Base-by-base conservation (phyloP, 2,329 filamentous ascomycete genomes). In the Stachybotrys chlorohalonatus region DNA sequence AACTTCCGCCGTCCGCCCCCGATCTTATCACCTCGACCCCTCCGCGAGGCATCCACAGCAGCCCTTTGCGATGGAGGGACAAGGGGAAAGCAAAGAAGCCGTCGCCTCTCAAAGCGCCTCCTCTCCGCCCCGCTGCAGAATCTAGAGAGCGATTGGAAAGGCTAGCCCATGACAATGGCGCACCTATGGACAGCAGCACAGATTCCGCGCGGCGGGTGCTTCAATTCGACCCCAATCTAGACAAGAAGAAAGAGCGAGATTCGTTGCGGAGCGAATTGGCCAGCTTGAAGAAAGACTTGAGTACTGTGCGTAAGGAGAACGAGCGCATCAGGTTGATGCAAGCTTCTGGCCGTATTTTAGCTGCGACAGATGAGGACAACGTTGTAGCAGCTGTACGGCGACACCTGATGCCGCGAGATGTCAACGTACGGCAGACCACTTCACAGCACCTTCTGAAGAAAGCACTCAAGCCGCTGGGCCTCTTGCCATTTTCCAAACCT, bases 11-110 rank as follows among this genome's bases (percentile, higher is more conserved):
- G 0, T 81, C 81, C 0, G 67, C 77, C 11, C 69, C 71, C 2
- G 82, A 85, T 55, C 75, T 78, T 0, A 71, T 80, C 1, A 73
- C 81, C 31, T 79, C 75, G 48, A 79, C 79, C 3, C 80, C 80
- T 7, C 80, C 82, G 1, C 66, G 71, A 17, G 83, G 83, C 1
- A 85, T 86, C 31, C 82, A 85, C 56, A 77, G 77, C 52, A 83
- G 80, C 13, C 81, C 82, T 0, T 80, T 78, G 3, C 74, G 73
- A 60, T 72, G 76, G 60, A 73, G 69, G 16, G 59, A 61, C 31
- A 58, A 62, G 48, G 50, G 53, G 56, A 73, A 66, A 53, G 65
- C 64, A 1, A 64, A 73, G 49, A 77, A 73, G 55, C 75, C 71
- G 55, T 82, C 81, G 1, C 79, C 79, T 1, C 63, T 79, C 3